Percentiles rank a stretch among this genome's conserved stretches.
phyloP scores from a whole-genome alignment of 805 yeast genomes.

The Kurtzmaniella cleridarum region DNA sequence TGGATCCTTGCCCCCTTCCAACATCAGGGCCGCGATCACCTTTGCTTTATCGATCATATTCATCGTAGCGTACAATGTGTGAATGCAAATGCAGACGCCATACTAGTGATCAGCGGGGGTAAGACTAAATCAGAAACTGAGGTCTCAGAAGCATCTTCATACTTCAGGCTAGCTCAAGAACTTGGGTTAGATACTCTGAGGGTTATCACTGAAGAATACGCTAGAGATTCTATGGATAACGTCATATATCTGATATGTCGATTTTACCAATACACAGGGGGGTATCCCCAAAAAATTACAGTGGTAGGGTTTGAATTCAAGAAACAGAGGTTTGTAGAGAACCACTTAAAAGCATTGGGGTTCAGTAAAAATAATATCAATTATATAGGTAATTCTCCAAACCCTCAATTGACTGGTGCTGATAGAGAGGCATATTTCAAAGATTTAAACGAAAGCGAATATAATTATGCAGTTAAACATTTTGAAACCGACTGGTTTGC shows the following conservation, averaged over 20 bases:
- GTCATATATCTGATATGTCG: conserved; percentile 55
- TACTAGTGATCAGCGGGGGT: conserved; percentile 60
- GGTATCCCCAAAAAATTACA: conserved; percentile 48
- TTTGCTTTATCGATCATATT: conserved; percentile 61
- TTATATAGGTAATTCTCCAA: conserved; percentile 58
- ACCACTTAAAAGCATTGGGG: conserved; percentile 48
- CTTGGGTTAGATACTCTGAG: conserved; percentile 16
- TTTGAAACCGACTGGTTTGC: conserved; percentile 60
- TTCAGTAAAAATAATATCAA: conserved; percentile 31
- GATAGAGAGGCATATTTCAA: conserved; percentile 36
- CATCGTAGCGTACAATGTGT: conserved; percentile 35
- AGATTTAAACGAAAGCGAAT: conserved; percentile 45
- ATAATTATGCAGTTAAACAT: conserved; percentile 45
- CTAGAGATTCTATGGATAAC: conserved; percentile 79
- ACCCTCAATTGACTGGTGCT: conserved; percentile 23
- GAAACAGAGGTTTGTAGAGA: conserved; percentile 47
- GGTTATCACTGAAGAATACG: conserved; percentile 59
- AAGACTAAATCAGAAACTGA: conserved; percentile 55
- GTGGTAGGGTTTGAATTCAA: conserved; percentile 77
- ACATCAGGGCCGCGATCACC: conserved; percentile 61
- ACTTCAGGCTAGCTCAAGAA: conserved; percentile 39
- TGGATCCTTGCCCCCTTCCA: conserved; percentile 73
- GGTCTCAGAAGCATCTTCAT: conserved; percentile 58
- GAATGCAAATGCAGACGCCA: conserved; percentile 18
- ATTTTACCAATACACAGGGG: conserved; percentile 41